Evolutionary conservation across 176 grass and related monocot genomes (phyloP).

Genomic region (Cenchrus americanus): DNA sequence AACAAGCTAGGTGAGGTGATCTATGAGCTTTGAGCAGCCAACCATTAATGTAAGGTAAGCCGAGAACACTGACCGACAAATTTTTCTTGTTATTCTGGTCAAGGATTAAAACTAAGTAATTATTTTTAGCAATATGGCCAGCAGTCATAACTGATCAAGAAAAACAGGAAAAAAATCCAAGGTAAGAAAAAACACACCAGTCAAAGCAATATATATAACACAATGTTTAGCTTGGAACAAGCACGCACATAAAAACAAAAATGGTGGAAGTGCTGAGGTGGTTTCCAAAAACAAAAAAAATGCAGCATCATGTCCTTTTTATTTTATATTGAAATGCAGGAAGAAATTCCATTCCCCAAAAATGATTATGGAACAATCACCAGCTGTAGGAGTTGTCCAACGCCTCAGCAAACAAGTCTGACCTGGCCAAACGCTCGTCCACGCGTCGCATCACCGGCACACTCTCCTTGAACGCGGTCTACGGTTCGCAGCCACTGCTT

Average conservation of each 20-base stretch:
- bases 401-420: slow-evolving; percentile 36
- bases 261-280: neutral
- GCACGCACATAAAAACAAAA: neutral
- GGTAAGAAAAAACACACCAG: neutral
- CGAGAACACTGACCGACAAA: neutral
- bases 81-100: neutral
- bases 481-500: neutral
- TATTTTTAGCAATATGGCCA: neutral
- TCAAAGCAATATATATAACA: too few relatives aligned
- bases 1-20: neutral
- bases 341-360: neutral
- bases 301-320: neutral
- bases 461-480: neutral
- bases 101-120: neutral
- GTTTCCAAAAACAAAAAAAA: neutral
- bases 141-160: neutral
- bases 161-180: neutral
- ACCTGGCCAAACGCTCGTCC: slow-evolving; percentile 40
- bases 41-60: neutral
- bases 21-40: slow-evolving; percentile 11
- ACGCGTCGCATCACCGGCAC: slow-evolving; percentile 21
- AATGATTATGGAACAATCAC: neutral
- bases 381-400: slow-evolving; percentile 22
- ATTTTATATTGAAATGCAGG: too few relatives aligned
- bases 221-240: neutral